Evolutionary conservation across 768 basidiomycete species (phyloP).

Genomic region (Pulveroboletus sp.): DNA sequence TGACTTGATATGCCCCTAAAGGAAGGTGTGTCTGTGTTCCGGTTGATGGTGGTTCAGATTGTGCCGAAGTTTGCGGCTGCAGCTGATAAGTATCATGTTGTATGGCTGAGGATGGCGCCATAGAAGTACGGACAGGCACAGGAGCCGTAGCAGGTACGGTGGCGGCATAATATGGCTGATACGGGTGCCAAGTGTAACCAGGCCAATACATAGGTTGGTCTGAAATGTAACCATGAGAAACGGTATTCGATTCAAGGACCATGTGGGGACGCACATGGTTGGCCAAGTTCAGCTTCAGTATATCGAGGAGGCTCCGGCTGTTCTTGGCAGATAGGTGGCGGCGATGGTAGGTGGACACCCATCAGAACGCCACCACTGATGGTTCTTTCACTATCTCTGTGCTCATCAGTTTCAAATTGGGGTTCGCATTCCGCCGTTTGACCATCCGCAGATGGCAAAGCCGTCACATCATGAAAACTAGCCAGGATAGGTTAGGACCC

Average conservation of each 20-base stretch:
- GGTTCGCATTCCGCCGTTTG: conserved; percentile 6
- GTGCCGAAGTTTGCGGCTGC: not conserved
- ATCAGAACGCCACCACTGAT: conserved; percentile 28
- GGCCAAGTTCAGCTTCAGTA: conserved; percentile 29
- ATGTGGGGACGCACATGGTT: conserved; percentile 30
- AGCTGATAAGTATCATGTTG: conserved; percentile 3
- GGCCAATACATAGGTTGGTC: conserved; percentile 18
- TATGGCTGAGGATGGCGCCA: not conserved
- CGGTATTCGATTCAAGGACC: not conserved
- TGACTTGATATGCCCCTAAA: conserved; percentile 19
- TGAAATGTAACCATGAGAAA: conserved; percentile 2
- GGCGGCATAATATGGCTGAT: conserved; percentile 32
- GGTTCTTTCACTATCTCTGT: conserved; percentile 12
- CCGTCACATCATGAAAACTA: conserved; percentile 23
- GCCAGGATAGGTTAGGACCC: not conserved
- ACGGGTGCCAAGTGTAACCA: conserved; percentile 7
- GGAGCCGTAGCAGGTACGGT: conserved; percentile 16
- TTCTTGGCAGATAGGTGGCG: conserved; percentile 1
- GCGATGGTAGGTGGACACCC: conserved; percentile 12
- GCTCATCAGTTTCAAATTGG: conserved; percentile 5
- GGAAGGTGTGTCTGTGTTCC: conserved; percentile 9
- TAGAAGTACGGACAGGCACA: not conserved
- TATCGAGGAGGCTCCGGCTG: conserved; percentile 24
- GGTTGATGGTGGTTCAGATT: not conserved
- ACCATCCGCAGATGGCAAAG: conserved; percentile 18